A percentile compares a stretch with the other conserved stretches of the same genome.
These are phyloP conservation scores for Petunia hybrid DNA, from an alignment of 305 asterid species.

Conservation along the genomic window DNA sequence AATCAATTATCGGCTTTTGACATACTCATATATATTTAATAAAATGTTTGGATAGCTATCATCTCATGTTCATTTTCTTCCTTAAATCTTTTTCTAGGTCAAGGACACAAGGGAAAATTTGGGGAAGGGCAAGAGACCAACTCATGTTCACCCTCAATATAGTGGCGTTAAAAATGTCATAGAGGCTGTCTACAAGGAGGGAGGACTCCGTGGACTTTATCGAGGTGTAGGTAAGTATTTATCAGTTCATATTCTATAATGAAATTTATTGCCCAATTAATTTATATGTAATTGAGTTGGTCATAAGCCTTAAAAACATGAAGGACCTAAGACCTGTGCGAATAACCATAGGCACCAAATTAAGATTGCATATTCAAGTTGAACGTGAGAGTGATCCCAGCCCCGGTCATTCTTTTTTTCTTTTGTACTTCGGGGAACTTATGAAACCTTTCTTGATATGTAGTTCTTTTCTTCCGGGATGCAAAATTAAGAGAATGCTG, in stretches of 20 bases:
- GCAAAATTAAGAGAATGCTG: constrained; percentile 3
- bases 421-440: background rate
- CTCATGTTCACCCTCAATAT: constrained; percentile 62
- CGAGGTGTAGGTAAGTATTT: constrained; percentile 82
- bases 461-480: background rate
- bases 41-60: constrained; percentile 8
- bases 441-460: background rate
- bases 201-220: constrained; percentile 85
- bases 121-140: constrained; percentile 47
- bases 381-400: background rate
- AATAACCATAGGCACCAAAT: background rate
- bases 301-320: background rate
- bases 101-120: constrained; percentile 57
- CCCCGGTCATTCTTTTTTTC: background rate
- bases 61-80: background rate
- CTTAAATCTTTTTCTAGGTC: constrained; percentile 49
- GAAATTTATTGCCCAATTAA: background rate
- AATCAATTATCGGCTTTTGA: background rate
- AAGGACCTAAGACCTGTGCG: background rate
- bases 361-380: constrained; percentile 1
- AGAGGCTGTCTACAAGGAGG: constrained; percentile 73
- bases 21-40: background rate
- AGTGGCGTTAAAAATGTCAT: constrained; percentile 79
- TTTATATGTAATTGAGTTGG: constrained; percentile 11
- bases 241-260: constrained; percentile 12